Percentiles rank a stretch among this genome's conserved stretches.
These are phyloP conservation scores for Microthyrium microscopicum DNA, from an alignment of 2,329 filamentous ascomycete genomes.

Conservation along the genomic window DNA sequence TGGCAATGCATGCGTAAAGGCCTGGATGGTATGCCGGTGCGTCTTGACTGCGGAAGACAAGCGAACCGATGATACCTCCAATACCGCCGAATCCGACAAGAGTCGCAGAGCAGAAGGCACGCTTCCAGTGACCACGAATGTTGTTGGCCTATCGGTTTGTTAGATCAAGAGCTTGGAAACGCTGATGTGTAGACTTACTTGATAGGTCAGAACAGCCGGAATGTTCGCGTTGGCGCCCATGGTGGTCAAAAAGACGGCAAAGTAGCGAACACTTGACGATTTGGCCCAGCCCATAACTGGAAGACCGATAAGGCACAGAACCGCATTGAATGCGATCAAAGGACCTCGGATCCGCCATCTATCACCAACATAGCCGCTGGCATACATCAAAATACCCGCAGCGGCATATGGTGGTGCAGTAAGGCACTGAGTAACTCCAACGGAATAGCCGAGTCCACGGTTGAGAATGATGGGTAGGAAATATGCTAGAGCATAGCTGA, in stretches of 20 bases:
- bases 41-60: constrained; percentile 47
- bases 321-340: constrained; percentile 47
- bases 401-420: constrained; percentile 53
- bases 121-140: constrained; percentile 77
- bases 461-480: constrained; percentile 62
- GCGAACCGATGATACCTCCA: constrained; percentile 53
- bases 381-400: constrained; percentile 44
- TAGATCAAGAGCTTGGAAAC: not conserved
- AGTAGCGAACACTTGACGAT: constrained; percentile 44
- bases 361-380: constrained; percentile 47
- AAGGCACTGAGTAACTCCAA: constrained; percentile 51
- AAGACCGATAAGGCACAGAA: constrained; percentile 51
- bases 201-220: constrained; percentile 59
- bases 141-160: constrained; percentile 44
- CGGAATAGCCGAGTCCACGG: constrained; percentile 44
- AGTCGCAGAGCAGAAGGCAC: constrained; percentile 60
- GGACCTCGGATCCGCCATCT: constrained; percentile 49
- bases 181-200: constrained; percentile 22
- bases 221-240: constrained; percentile 65
- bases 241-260: constrained; percentile 58
- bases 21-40: constrained; percentile 20
- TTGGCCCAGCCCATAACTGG: constrained; percentile 57
- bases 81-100: constrained; percentile 62
- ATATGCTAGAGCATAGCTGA: constrained; percentile 61
- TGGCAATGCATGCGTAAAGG: constrained; percentile 23